Evolutionary conservation across 768 basidiomycete species (phyloP).

Genomic region (Kwoniella newhampshirensis): DNA sequence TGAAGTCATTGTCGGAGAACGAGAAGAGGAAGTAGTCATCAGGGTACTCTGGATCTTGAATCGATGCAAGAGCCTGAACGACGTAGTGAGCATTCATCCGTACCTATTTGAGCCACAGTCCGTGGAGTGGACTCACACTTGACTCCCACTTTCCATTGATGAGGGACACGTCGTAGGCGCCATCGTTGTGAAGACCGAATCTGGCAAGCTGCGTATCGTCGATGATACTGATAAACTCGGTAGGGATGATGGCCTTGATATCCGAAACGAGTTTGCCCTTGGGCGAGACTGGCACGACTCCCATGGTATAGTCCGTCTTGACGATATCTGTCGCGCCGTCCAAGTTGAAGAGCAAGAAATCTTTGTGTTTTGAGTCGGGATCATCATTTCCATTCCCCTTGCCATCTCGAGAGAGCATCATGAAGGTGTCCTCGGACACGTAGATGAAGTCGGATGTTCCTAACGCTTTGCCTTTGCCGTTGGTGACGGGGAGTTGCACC

Average conservation of each 20-base stretch:
- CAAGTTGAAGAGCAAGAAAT: conserved; percentile 64
- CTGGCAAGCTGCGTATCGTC: conserved; percentile 61
- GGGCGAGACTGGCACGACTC: conserved; percentile 60
- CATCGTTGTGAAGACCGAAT: conserved; percentile 62
- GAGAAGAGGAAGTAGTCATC: conserved; percentile 71
- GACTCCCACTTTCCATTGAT: conserved; percentile 71
- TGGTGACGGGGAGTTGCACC: conserved; percentile 54
- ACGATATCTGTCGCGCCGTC: conserved; percentile 64
- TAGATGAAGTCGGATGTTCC: conserved; percentile 64
- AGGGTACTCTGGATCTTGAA: conserved; percentile 59
- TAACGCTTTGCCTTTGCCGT: conserved; percentile 57
- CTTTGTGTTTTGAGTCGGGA: conserved; percentile 58
- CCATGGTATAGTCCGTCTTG: conserved; percentile 61
- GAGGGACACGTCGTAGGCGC: conserved; percentile 57
- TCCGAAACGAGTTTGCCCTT: conserved; percentile 58
- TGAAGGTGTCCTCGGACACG: conserved; percentile 60
- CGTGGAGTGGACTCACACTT: conserved; percentile 49
- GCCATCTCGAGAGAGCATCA: conserved; percentile 62
- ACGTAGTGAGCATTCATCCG: neutral
- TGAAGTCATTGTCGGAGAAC: conserved; percentile 67
- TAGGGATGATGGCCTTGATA: conserved; percentile 62
- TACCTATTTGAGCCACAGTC: neutral
- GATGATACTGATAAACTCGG: conserved; percentile 62
- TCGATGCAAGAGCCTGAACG: conserved; percentile 58
- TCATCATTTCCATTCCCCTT: conserved; percentile 63